Conservation (phyloP, 2,329 filamentous ascomycete species). For the Bisporella sp. region DNA sequence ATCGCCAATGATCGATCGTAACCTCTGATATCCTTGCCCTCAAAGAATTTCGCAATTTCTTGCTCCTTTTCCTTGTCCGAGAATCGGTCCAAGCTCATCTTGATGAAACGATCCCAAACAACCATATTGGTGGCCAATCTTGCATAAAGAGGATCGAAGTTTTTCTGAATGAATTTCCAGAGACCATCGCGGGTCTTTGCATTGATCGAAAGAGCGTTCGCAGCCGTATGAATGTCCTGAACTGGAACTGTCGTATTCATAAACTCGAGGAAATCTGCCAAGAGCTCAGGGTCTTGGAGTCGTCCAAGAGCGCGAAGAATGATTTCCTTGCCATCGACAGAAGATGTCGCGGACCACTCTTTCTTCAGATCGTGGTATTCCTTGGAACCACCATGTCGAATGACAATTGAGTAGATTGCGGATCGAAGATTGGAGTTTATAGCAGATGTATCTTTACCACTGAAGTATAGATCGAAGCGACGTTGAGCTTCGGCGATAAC, state of each 20-base stretch:
- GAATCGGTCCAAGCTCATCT: constrained; percentile 71
- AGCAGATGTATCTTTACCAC: constrained; percentile 53
- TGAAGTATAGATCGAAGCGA: constrained; percentile 74
- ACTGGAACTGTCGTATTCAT: constrained; percentile 78
- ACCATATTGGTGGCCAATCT: constrained; percentile 77
- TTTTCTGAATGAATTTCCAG: constrained; percentile 79
- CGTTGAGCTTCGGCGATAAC: constrained; percentile 66
- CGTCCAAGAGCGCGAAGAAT: constrained; percentile 70
- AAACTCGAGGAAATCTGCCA: constrained; percentile 62
- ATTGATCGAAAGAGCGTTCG: constrained; percentile 67
- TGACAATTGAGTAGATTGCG: constrained; percentile 71
- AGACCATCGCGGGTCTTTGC: constrained; percentile 63
- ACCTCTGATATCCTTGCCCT: constrained; percentile 73
- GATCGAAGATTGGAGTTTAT: constrained; percentile 77
- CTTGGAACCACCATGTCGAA: constrained; percentile 63
- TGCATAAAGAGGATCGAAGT: constrained; percentile 69
- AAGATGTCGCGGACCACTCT: constrained; percentile 75
- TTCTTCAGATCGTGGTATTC: constrained; percentile 73
- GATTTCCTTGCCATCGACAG: constrained; percentile 87
- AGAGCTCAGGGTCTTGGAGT: constrained; percentile 56
- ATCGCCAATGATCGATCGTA: constrained; percentile 84
- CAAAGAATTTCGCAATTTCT: constrained; percentile 82
- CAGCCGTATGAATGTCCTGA: constrained; percentile 82
- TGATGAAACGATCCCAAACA: constrained; percentile 82
- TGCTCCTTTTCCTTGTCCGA: constrained; percentile 60